Evolutionary conservation across 148 eudicot species (phyloP).

Genomic region (Polygonum maritimum): DNA sequence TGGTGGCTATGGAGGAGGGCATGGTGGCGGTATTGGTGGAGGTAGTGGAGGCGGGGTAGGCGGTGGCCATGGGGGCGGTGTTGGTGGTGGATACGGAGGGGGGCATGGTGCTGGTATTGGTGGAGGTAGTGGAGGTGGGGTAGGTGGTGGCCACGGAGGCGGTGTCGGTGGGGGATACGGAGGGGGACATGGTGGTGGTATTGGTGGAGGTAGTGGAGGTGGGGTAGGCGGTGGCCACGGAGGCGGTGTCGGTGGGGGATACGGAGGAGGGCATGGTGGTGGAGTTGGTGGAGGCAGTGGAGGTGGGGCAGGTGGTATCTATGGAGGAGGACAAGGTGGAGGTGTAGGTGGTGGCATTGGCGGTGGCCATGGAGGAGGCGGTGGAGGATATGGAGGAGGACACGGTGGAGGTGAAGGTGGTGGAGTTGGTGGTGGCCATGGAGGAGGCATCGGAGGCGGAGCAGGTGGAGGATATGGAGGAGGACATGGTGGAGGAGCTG

Average conservation of each 20-base stretch:
- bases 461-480: neutral
- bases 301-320: neutral
- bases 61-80: neutral
- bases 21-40: neutral
- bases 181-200: neutral
- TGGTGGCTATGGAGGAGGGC: neutral
- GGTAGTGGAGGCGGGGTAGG: neutral
- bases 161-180: neutral
- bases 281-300: neutral
- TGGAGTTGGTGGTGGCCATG: neutral
- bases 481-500: conserved; percentile 3
- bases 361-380: neutral
- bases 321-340: neutral
- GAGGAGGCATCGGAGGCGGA: neutral
- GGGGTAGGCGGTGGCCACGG: neutral
- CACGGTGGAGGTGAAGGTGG: neutral
- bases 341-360: neutral
- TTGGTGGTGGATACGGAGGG: neutral
- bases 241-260: neutral
- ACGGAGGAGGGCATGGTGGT: conserved; percentile 5
- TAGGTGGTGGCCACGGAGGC: neutral
- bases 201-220: conserved; percentile 3
- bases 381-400: conserved; percentile 1
- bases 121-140: neutral
- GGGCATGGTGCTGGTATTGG: neutral